Evolutionary conservation across 805 yeast genomes (phyloP), one percentile per base, ranked within the genome.

Genomic region (Kodamaea fukazawae): DNA sequence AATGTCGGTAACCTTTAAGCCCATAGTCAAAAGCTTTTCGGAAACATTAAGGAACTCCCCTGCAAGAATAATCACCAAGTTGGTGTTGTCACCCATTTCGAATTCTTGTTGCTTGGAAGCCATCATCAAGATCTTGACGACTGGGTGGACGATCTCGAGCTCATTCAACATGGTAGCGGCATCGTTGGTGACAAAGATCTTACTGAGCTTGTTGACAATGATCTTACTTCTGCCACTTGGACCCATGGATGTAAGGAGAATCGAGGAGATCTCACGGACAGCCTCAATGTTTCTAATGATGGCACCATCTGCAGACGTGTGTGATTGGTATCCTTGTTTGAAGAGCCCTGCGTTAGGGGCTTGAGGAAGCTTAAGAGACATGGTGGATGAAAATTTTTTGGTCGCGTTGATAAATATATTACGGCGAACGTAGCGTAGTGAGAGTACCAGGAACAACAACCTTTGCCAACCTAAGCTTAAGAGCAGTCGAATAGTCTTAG

Each of bases 121-220:
- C 97, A 89, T 89, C 40, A 91, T 93, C 46, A 93, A 76, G 34
- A 93, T 79, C 64, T 91, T 93, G 8, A 93, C 99, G 2, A 96
- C 98, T 4, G 99, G 99, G 61, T 91, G 98, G 34, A 93, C 89
- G 49, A 91, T 88, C 47, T 91, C 97, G 41, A 91, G 71, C 63
- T 93, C 98, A 49, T 84, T 79, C 44, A 93, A 73, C 83, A 93
- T 93, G 6, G 99, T 93, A 28, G 97, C 96, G n/a, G 98, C 97
- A 61, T 93, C 99, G 52, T 87, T 87, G 31, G 98, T 93, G 46
- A 93, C 79, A 60, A 89, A 87, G 16, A 87, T 83, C 58, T 83
- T 88, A 44, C 88, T 89, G 50, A 86, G 66, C 53, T 86, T 78
- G 66, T 91, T 91, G 41, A 93, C 96, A 53, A 93, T 84, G 61